These are phyloP conservation scores for Boletales sp. DNA, from an alignment of 768 basidiomycete species.

Conservation along the genomic window DNA sequence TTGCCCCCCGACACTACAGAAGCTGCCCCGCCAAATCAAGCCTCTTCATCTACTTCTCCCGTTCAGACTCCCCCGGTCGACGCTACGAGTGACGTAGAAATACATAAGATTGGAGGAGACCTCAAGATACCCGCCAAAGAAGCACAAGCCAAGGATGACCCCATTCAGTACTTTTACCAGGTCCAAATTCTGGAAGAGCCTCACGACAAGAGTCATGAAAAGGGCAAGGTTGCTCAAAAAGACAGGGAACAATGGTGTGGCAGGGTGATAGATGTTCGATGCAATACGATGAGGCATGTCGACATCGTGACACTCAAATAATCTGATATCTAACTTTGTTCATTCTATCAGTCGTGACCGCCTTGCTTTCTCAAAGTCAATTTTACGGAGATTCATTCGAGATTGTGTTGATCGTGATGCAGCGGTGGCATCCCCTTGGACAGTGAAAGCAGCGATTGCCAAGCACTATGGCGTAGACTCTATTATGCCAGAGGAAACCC, in stretches of 20 bases:
- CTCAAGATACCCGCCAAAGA: slow-evolving; percentile 73
- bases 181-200: slow-evolving; percentile 81
- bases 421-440: slow-evolving; percentile 94
- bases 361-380: slow-evolving; percentile 93
- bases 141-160: slow-evolving; percentile 69
- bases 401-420: slow-evolving; percentile 94
- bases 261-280: slow-evolving; percentile 80
- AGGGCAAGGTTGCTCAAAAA: slow-evolving; percentile 52
- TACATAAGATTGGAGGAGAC: slow-evolving; percentile 76
- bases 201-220: slow-evolving; percentile 64
- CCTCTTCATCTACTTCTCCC: slow-evolving; percentile 46
- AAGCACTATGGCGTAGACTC: slow-evolving; percentile 80
- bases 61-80: slow-evolving; percentile 40
- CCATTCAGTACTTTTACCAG: slow-evolving; percentile 81
- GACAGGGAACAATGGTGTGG: slow-evolving; percentile 66
- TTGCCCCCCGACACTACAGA: slow-evolving; percentile 40
- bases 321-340: slow-evolving; percentile 1
- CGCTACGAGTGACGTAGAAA: slow-evolving; percentile 45
- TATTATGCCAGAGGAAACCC: slow-evolving; percentile 82
- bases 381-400: slow-evolving; percentile 91
- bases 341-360: slow-evolving; percentile 75
- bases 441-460: slow-evolving; percentile 83
- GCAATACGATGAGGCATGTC: slow-evolving; percentile 72
- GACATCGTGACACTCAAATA: slow-evolving; percentile 1
- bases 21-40: slow-evolving; percentile 26